Conservation (phyloP, 2,329 filamentous ascomycete species). For the Colletotrichum spaethianum region DNA sequence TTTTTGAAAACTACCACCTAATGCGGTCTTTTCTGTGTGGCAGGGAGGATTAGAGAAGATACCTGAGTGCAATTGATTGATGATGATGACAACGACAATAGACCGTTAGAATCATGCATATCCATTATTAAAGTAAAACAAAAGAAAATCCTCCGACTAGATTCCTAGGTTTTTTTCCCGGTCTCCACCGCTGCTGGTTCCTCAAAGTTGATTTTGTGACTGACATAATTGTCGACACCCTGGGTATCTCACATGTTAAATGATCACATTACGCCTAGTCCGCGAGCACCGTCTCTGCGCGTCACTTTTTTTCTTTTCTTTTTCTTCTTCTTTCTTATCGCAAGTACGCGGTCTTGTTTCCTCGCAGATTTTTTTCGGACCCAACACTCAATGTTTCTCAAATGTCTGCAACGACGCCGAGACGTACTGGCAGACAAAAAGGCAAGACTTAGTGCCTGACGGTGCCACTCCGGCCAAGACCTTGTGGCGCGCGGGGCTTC, state of each 20-base stretch:
- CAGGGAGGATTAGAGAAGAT: slow-evolving; percentile 34
- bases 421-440: background rate
- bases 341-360: background rate
- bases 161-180: background rate
- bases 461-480: slow-evolving; percentile 37
- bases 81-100: slow-evolving; percentile 32
- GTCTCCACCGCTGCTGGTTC: background rate
- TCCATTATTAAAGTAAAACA: slow-evolving; percentile 29
- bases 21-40: slow-evolving; percentile 15
- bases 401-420: background rate
- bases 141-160: slow-evolving; percentile 27
- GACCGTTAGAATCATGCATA: slow-evolving; percentile 37
- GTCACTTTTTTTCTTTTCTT: background rate
- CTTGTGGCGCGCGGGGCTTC: slow-evolving; percentile 25
- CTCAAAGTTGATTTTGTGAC: slow-evolving; percentile 17
- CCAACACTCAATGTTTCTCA: background rate
- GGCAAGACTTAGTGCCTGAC: slow-evolving; percentile 31
- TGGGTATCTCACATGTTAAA: slow-evolving; percentile 40
- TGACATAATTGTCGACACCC: slow-evolving; percentile 27
- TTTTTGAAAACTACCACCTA: background rate
- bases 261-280: slow-evolving; percentile 22
- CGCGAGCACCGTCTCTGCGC: slow-evolving; percentile 13
- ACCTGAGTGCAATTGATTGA: slow-evolving; percentile 32
- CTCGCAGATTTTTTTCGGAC: background rate
- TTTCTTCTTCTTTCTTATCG: background rate